Conservation (phyloP, 495 filamentous ascomycete species). For the Penicillium lagena region DNA sequence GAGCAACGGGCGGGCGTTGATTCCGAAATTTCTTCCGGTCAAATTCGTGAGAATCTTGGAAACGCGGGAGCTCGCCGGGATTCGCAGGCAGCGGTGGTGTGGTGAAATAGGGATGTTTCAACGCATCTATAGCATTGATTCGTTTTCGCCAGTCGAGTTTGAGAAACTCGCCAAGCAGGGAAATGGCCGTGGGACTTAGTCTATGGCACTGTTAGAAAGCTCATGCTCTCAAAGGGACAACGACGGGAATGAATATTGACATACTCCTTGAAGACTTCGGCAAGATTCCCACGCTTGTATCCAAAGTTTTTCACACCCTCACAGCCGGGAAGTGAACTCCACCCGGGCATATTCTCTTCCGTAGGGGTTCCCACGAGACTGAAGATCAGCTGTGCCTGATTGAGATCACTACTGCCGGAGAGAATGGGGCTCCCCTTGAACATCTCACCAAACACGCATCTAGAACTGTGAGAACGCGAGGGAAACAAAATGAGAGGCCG, state of each 20-base stretch:
- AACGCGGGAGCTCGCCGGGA: constrained; percentile 76
- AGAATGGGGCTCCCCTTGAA: constrained; percentile 90
- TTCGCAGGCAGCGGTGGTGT: constrained; percentile 69
- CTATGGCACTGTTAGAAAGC: constrained; percentile 14
- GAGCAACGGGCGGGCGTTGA: constrained; percentile 70
- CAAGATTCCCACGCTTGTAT: constrained; percentile 57
- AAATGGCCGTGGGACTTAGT: constrained; percentile 58
- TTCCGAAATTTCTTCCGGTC: constrained; percentile 84
- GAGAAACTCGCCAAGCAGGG: constrained; percentile 74
- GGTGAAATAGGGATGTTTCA: constrained; percentile 88
- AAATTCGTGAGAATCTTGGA: constrained; percentile 92
- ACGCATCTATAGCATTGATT: constrained; percentile 89
- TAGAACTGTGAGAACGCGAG: constrained; percentile 24
- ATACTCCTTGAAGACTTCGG: constrained; percentile 66
- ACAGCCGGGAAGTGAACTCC: constrained; percentile 71
- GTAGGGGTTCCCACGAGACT: constrained; percentile 87
- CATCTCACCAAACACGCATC: constrained; percentile 98
- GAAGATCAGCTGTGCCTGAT: constrained; percentile 89
- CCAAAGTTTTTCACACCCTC: constrained; percentile 65
- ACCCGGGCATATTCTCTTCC: constrained; percentile 91
- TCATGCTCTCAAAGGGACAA: background rate
- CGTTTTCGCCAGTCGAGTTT: constrained; percentile 82
- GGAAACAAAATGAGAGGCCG: background rate
- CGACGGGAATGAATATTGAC: constrained; percentile 6
- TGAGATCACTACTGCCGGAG: constrained; percentile 76